Evolutionary conservation across 2,329 filamentous ascomycete species (phyloP), one percentile per base, ranked within the genome.

Genomic region (Fusarium humuli): DNA sequence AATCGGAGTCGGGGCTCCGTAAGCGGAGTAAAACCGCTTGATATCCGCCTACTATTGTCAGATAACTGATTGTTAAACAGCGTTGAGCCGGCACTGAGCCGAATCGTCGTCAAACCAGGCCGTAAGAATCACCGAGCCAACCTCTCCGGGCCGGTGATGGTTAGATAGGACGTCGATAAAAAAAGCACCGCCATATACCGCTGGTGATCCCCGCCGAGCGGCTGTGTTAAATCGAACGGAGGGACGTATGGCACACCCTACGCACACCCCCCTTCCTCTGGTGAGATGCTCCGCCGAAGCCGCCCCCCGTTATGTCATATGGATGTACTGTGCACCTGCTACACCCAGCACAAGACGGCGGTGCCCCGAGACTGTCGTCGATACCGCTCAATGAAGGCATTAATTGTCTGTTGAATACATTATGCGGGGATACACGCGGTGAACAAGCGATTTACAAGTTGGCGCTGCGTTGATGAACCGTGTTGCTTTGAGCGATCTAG

Each of bases 101-200:
- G 52, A 57, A 37, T 50, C 18, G 25, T 37, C 30, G 25, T 41
- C 42, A 59, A 20, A 54, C 23, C 25, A 59, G 23, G 40, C 49
- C 34, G 44, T 61, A 23, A 27, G 50, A 47, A 66, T 72, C 63
- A 57, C 61, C 65, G 47, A 70, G 68, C 61, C 69, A 74, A 74
- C 63, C 62, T 44, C 25, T 13, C 61, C 72, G 71, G 72, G 57
- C 72, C 72, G 72, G 70, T 72, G 68, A 53, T 73, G 70, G 65
- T 60, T 63, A 69, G 62, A 60, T 61, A 45, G 34, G 40, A 53
- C 13, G 44, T 55, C 37, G 47, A 57, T 37, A 45, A 64, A 65
- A 52, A 55, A 48, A 57, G 57, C 64, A 67, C 61, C 61, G 69
- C 67, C 60, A 72, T 69, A 60, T 72, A 63, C 71, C 68, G 68